phyloP scores from a whole-genome alignment of 805 yeast genomes.

The Zygosaccharomyces gambellarensis region DNA sequence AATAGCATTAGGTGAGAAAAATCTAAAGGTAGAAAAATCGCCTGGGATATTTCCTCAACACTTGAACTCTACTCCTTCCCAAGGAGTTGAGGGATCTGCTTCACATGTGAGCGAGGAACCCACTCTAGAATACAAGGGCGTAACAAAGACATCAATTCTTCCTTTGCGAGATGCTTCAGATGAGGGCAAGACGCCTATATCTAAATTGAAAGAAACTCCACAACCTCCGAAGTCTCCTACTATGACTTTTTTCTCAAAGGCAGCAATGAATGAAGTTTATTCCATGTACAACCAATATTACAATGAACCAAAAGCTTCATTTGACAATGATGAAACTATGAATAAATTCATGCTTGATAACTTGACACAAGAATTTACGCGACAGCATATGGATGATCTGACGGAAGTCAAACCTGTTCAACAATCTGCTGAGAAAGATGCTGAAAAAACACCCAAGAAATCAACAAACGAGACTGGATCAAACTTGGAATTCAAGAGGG shows the following conservation, averaged over 20 bases:
- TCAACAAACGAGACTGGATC: not conserved
- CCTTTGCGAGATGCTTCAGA: constrained; percentile 41
- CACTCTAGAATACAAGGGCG: constrained; percentile 9
- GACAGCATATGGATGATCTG: constrained; percentile 33
- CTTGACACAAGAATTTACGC: constrained; percentile 37
- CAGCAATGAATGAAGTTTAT: constrained; percentile 68
- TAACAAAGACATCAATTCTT: constrained; percentile 38
- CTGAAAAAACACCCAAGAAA: constrained; percentile 7
- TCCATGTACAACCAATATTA: constrained; percentile 61
- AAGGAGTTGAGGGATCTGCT: not conserved
- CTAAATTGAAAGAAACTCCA: constrained; percentile 3
- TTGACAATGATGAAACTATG: constrained; percentile 27
- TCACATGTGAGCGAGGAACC: not conserved
- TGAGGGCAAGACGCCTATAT: constrained; percentile 1
- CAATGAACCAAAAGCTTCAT: constrained; percentile 16
- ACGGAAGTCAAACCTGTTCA: constrained; percentile 32
- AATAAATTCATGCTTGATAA: constrained; percentile 29
- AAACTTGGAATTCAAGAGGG: not conserved
- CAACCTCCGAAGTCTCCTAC: constrained; percentile 61
- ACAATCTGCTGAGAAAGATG: not conserved
- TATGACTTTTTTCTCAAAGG: constrained; percentile 67
- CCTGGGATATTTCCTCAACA: constrained; percentile 3
- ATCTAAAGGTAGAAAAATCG: not conserved
- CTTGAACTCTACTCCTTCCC: not conserved
- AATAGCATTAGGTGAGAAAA: not conserved